Evolutionary conservation across 164 flowering plant genomes (phyloP), one percentile per base, ranked within the genome.

Genomic region (Malania oleifera): DNA sequence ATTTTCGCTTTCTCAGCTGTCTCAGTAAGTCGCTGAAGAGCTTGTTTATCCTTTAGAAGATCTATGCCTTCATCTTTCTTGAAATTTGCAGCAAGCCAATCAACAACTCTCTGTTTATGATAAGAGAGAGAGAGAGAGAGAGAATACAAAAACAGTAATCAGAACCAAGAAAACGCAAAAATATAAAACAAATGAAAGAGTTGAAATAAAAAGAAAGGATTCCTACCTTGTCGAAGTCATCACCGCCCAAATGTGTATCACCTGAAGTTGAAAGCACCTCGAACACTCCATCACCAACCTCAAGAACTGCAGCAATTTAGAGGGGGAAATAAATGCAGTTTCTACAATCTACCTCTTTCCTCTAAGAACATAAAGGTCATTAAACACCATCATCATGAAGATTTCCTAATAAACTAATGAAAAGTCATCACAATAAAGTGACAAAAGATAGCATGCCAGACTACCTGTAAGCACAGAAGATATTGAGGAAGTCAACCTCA

Each of bases 261-360:
- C 95, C 87, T n/a, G 91, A 85, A 11, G 89, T 87, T 38, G 89
- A 85, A 11, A 87, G 75, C 62, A 85, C 95, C 70, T 87, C 95
- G 73, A 88, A 88, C 52, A 88, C 96, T 67, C 96, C 91, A 80
- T 85, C 89, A 39, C 89, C 96, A 61, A 87, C 93, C 77, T 87
- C 93, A 43, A 87, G 87, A 57, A 91, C 97, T 90, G 81, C 71
- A 74, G 19, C 27, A 29, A 26, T 25, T 23, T 12, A 49, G n/a
- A n/a, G n/a, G n/a, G n/a, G n/a, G n/a, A n/a, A n/a, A n/a, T n/a
- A n/a, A n/a, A n/a, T n/a, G n/a, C n/a, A n/a, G n/a, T n/a, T n/a
- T n/a, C n/a, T n/a, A n/a, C n/a, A n/a, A n/a, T n/a, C n/a, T n/a
- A n/a, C n/a, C n/a, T n/a, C n/a, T n/a, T n/a, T n/a, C n/a, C n/a